Base-by-base conservation (phyloP, 2,329 filamentous ascomycete species). In the Verticillium klebahnii region DNA sequence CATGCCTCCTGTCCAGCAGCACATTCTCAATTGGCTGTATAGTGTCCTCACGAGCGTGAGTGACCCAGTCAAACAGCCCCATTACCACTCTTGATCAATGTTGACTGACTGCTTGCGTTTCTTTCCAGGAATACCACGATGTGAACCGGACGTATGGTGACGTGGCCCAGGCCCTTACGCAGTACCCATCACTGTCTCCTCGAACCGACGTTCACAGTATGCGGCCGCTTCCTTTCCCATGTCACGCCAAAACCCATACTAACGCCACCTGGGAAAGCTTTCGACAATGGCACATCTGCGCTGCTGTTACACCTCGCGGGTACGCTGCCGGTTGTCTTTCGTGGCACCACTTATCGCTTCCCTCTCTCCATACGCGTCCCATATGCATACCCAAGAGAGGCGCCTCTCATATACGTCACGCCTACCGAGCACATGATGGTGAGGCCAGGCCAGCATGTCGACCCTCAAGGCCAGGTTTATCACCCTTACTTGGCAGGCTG, bases 201-300 rank as follows among this genome's bases (percentile, higher is more conserved):
- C 87, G 91, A 68, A 99, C 95, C 64, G 93, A 98, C 75, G 93
- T 98, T 59, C 96, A 98, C 77, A 98, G 93, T 96, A 84, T 69
- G 86, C 59, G 31, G 19, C 40, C 15, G 64, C 56, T 32, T 56
- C 59, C 31, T 56, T 58, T 59, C 60, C 60, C 39, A 57, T 39
- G 45, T 63, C 62, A 62, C 37, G 62, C 39, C 59, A 9, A 58
- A 29, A 25, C 57, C 23, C 14, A 15, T 64, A 66, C 71, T 71
- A 60, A 72, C 66, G 14, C 17, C 66, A 59, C 57, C 58, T 55
- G 7, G 60, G 29, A 23, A 70, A 96, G 93, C 94, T 61, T 96
- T 93, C 73, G 90, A 97, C 69, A 91, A 91, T 81, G 95, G 95
- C 70, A 81, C 85, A 66, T 94, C 93, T 14, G 91, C 93, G 58